These are phyloP conservation scores for Curvularia lunata DNA, from an alignment of 2,329 filamentous ascomycete species.

Conservation along the genomic window DNA sequence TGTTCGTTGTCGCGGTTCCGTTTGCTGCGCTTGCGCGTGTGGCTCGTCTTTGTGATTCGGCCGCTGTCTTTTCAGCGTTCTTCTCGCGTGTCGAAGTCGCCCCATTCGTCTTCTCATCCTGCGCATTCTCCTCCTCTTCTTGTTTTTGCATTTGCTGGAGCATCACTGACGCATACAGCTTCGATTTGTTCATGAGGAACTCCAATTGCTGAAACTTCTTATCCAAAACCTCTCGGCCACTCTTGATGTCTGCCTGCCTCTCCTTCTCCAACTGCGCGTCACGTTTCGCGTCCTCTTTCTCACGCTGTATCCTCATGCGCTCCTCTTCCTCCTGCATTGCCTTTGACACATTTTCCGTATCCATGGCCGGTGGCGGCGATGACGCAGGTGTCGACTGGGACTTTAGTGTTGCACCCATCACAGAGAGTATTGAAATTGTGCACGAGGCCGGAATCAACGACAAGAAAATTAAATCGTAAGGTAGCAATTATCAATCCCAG, in stretches of 20 bases:
- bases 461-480: neutral
- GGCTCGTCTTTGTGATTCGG: slow-evolving; percentile 54
- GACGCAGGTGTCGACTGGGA: slow-evolving; percentile 43
- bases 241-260: slow-evolving; percentile 55
- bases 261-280: slow-evolving; percentile 53
- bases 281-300: slow-evolving; percentile 54
- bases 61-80: slow-evolving; percentile 55
- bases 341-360: slow-evolving; percentile 42
- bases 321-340: slow-evolving; percentile 56
- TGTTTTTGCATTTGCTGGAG: slow-evolving; percentile 60
- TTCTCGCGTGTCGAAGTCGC: slow-evolving; percentile 55
- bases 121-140: slow-evolving; percentile 55
- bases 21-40: slow-evolving; percentile 48
- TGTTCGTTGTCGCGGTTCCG: slow-evolving; percentile 19
- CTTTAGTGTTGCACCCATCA: slow-evolving; percentile 26
- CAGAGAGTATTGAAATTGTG: slow-evolving; percentile 33
- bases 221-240: slow-evolving; percentile 54
- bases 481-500: slow-evolving; percentile 3
- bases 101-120: slow-evolving; percentile 55
- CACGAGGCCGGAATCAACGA: neutral
- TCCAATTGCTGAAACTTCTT: slow-evolving; percentile 60
- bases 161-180: slow-evolving; percentile 60
- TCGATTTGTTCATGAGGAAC: slow-evolving; percentile 56
- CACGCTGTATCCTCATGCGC: slow-evolving; percentile 51
- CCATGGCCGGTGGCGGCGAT: slow-evolving; percentile 44